A percentile compares a stretch with the other conserved stretches of the same genome.
Evolutionary conservation across 352 stramenopile genomes (phyloP).

Genomic region (Globisporangium mamillatum): DNA sequence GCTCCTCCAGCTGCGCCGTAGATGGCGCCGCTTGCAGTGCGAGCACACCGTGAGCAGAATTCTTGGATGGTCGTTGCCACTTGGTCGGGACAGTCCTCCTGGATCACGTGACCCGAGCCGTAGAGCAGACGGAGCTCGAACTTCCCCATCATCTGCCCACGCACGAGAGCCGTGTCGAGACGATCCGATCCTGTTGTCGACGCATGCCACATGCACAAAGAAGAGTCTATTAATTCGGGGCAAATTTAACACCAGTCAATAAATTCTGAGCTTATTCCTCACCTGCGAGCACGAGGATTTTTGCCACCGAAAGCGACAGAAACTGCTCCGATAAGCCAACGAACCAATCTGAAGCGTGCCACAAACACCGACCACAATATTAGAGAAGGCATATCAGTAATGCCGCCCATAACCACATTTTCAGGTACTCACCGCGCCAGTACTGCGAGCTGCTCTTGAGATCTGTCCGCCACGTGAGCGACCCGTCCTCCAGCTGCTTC

Average conservation of each 20-base stretch:
- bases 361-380: conserved; percentile 3
- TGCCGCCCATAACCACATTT: neutral
- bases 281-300: conserved; percentile 85
- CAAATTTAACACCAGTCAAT: too few species aligned
- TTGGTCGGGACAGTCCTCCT: conserved; percentile 83
- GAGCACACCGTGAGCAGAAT: conserved; percentile 56
- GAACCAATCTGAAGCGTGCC: conserved; percentile 67
- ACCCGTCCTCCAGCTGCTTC: conserved; percentile 38
- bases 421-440: conserved; percentile 56
- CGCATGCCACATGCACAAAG: too few species aligned
- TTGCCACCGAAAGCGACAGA: conserved; percentile 64
- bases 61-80: conserved; percentile 62
- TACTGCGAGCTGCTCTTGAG: conserved; percentile 68
- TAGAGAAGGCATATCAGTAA: neutral
- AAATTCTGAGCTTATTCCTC: neutral
- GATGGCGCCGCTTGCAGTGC: conserved; percentile 33
- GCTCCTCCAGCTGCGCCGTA: conserved; percentile 26
- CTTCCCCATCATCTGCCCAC: conserved; percentile 90
- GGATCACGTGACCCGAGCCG: conserved; percentile 85
- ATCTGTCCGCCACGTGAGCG: conserved; percentile 74
- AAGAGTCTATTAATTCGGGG: neutral
- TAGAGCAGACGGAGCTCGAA: conserved; percentile 87
- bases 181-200: conserved; percentile 55
- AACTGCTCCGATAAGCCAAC: conserved; percentile 83
- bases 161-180: conserved; percentile 84